phyloP scores from a whole-genome alignment of 2,329 filamentous ascomycete genomes.

The Hypoxylon rubiginosum region DNA sequence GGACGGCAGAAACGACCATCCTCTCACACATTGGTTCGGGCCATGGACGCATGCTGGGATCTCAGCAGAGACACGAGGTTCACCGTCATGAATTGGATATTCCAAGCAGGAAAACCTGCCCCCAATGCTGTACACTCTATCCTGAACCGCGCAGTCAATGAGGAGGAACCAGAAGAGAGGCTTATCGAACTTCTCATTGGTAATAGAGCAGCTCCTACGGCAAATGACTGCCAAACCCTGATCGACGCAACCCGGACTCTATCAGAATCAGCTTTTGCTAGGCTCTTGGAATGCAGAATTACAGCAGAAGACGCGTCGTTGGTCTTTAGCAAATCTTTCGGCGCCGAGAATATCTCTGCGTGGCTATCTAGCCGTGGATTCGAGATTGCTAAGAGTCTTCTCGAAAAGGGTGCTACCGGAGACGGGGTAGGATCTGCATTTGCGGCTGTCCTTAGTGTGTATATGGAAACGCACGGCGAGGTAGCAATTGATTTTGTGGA shows the following conservation, averaged over 20 bases:
- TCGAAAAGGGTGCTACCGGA: slow-evolving; percentile 64
- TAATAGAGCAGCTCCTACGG: slow-evolving; percentile 65
- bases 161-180: slow-evolving; percentile 63
- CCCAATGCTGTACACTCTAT: slow-evolving; percentile 65
- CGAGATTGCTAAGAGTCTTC: slow-evolving; percentile 61
- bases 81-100: slow-evolving; percentile 63
- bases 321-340: slow-evolving; percentile 62
- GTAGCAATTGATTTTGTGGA: slow-evolving; percentile 63
- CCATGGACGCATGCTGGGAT: slow-evolving; percentile 68
- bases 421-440: slow-evolving; percentile 62
- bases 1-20: slow-evolving; percentile 61
- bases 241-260: slow-evolving; percentile 62
- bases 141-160: slow-evolving; percentile 66
- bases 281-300: slow-evolving; percentile 60
- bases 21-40: slow-evolving; percentile 61
- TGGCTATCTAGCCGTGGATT: slow-evolving; percentile 65
- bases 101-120: slow-evolving; percentile 63
- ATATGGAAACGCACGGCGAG: slow-evolving; percentile 54
- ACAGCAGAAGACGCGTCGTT: slow-evolving; percentile 59
- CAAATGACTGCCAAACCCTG: slow-evolving; percentile 66
- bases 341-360: slow-evolving; percentile 53
- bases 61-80: slow-evolving; percentile 63
- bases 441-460: slow-evolving; percentile 60
- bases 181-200: slow-evolving; percentile 63
- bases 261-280: slow-evolving; percentile 55